Evolutionary conservation across 805 yeast species (phyloP).

Genomic region (Yamadazyma insecticola): DNA sequence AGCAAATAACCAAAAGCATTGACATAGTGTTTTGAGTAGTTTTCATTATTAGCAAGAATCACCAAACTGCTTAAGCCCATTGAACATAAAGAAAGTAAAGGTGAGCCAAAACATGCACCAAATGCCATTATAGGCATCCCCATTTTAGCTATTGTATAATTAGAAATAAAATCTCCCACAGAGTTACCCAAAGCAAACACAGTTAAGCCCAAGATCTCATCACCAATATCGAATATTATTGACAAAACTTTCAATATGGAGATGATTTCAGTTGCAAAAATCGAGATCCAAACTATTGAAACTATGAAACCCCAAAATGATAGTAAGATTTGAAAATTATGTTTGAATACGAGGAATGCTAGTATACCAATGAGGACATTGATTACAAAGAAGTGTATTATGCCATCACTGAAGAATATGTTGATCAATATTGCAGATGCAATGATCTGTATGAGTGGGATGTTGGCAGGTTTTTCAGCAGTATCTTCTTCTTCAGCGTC

Average conservation of each 20-base stretch:
- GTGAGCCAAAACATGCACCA: slow-evolving; percentile 96
- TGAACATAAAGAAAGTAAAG: slow-evolving; percentile 75
- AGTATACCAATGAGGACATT: too few species aligned
- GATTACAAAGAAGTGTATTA: too few species aligned
- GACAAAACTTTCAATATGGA: slow-evolving; percentile 59
- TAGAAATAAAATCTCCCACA: slow-evolving; percentile 82
- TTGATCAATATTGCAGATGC: too few species aligned
- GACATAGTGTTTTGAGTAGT: slow-evolving; percentile 2
- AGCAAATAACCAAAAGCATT: slow-evolving; percentile 13
- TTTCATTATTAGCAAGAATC: slow-evolving; percentile 9
- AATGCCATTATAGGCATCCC: slow-evolving; percentile 88
- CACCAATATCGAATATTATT: slow-evolving; percentile 55
- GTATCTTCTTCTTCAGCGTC: slow-evolving; percentile 1
- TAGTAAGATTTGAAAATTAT: slow-evolving; percentile 7
- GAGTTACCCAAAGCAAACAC: slow-evolving; percentile 92
- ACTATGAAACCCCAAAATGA: slow-evolving; percentile 59
- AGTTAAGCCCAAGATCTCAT: slow-evolving; percentile 81
- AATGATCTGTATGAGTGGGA: too few species aligned
- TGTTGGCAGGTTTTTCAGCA: slow-evolving; percentile 3
- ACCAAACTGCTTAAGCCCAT: slow-evolving; percentile 69
- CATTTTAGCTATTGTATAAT: slow-evolving; percentile 70
- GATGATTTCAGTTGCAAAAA: slow-evolving; percentile 68
- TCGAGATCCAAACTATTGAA: slow-evolving; percentile 65
- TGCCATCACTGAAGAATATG: neutral
- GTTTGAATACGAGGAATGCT: slow-evolving; percentile 3